phyloP scores from a whole-genome alignment of 2,329 filamentous ascomycete genomes.

The Aspergillus fumigatiaffinis region DNA sequence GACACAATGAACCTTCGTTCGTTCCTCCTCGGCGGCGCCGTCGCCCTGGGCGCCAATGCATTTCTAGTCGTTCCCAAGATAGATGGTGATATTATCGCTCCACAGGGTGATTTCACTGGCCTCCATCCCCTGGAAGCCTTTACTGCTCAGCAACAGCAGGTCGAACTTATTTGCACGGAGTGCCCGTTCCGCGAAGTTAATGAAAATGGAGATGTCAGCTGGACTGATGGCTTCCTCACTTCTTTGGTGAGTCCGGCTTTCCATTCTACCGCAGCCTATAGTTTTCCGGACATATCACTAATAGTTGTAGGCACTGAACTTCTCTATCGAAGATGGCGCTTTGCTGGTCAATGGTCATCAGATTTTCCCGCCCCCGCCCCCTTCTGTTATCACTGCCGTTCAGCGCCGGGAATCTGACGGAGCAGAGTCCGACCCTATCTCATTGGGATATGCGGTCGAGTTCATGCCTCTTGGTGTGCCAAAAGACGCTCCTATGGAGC shows the following conservation, averaged over 20 bases:
- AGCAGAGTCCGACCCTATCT: constrained; percentile 33
- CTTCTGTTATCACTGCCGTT: constrained; percentile 28
- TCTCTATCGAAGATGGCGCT: constrained; percentile 30
- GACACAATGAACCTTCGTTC: constrained; percentile 33
- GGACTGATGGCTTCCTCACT: constrained; percentile 33
- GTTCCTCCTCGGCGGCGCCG: constrained; percentile 30
- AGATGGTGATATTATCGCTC: constrained; percentile 20
- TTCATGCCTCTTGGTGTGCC: constrained; percentile 29
- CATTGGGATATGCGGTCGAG: constrained; percentile 43
- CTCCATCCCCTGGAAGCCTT: constrained; percentile 24
- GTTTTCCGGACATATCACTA: constrained; percentile 1
- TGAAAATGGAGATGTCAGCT: constrained; percentile 27
- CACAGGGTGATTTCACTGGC: constrained; percentile 20
- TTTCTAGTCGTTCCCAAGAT: constrained; percentile 37
- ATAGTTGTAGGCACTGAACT: constrained; percentile 32
- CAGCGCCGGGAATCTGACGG: constrained; percentile 35
- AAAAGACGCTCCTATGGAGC: constrained; percentile 29
- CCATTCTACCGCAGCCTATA: neutral
- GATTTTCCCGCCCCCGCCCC: constrained; percentile 36
- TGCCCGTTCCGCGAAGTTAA: constrained; percentile 36
- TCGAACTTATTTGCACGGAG: constrained; percentile 35
- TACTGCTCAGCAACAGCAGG: constrained; percentile 22
- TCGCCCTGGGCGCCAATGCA: constrained; percentile 34
- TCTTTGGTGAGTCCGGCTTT: constrained; percentile 30
- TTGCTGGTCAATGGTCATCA: constrained; percentile 37